Evolutionary conservation across 768 basidiomycete genomes (phyloP), one percentile per base, ranked within the genome.

Genomic region (Phaffia australis): DNA sequence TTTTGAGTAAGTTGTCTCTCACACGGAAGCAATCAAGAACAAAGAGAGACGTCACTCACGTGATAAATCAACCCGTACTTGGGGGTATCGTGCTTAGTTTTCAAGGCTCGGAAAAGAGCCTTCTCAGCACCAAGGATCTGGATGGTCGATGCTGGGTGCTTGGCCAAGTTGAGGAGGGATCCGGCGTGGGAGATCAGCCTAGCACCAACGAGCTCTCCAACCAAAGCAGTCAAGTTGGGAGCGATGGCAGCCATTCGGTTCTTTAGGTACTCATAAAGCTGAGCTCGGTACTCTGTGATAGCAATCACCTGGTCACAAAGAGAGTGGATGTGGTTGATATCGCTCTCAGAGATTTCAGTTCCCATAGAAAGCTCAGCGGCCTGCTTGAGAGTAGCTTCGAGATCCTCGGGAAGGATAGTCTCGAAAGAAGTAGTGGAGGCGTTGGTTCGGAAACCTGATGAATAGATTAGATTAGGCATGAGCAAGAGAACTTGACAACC

Each of bases 1-100:
- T 42, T 5, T 42, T 42, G 11, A 42, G 11, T 42, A 54, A 4
- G 7, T 8, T 8, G 27, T 29, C 19, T 29, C 16, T 9, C 48
- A n/a, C 50, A 62, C 11, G 30, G 29, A 25, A n/a, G 21, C 47
- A 15, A 30, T 25, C 1, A 32, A 46, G n/a, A 23, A 25, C 29
- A 25, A n/a, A 16, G 23, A 42, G 57, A 46, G 52, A 3, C 9
- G 50, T 16, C 1, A 79, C 83, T 42, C 75, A 88, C 89, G 79
- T 98, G 95, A 79, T 97, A 99, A 72, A 99, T 98, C n/a, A 98
- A 81, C 69, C 95, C 95, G 74, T 99, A 98, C 79, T 99, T 99
- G 50, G 79, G 79, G 3, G 79, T 80, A 69, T 80, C 79, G 71
- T 80, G 79, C 73, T 80, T 80, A 50, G 79, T 80, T 74, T 80